phyloP scores from a whole-genome alignment of 1,284 basidiomycete species.

The Sporisorium graminicola region DNA sequence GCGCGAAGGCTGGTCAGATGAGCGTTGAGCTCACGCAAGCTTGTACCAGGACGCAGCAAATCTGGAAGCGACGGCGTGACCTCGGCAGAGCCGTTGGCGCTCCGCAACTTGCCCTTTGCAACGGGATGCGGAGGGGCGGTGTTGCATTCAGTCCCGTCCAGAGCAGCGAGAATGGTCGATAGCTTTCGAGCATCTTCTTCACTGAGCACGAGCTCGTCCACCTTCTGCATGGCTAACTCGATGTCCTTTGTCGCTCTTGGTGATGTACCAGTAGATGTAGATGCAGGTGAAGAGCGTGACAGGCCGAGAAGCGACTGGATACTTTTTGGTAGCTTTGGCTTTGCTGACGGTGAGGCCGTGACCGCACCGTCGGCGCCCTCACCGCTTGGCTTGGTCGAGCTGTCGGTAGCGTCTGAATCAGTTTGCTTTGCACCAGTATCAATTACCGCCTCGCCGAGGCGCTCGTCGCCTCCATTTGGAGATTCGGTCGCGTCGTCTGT shows the following conservation, averaged over 20 bases:
- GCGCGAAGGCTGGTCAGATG: conserved; percentile 22
- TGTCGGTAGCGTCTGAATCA: not conserved
- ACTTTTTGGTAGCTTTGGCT: conserved; percentile 21
- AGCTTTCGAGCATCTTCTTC: conserved; percentile 32
- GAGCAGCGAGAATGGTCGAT: conserved; percentile 10
- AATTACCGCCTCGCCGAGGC: not conserved
- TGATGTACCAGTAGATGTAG: not conserved
- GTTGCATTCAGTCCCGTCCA: conserved; percentile 14
- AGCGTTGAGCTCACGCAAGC: conserved; percentile 27
- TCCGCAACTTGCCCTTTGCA: conserved; percentile 20
- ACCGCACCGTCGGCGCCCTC: not conserved
- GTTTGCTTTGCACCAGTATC: not conserved
- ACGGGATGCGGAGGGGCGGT: not conserved
- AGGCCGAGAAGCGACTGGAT: conserved; percentile 37
- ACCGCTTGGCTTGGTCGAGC: not conserved
- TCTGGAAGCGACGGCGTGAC: conserved; percentile 10
- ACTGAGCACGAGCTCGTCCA: conserved; percentile 22
- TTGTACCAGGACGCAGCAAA: conserved; percentile 21
- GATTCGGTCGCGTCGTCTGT: conserved; percentile 21
- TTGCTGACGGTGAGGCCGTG: not conserved
- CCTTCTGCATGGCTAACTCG: conserved; percentile 10
- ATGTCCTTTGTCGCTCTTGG: not conserved
- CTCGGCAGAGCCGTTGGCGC: not conserved
- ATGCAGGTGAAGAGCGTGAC: conserved; percentile 18
- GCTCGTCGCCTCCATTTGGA: conserved; percentile 14